A percentile compares a stretch with the other conserved stretches of the same genome.
These are phyloP conservation scores for Lichina pygmaea DNA, from an alignment of 495 filamentous ascomycete genomes.

Conservation along the genomic window DNA sequence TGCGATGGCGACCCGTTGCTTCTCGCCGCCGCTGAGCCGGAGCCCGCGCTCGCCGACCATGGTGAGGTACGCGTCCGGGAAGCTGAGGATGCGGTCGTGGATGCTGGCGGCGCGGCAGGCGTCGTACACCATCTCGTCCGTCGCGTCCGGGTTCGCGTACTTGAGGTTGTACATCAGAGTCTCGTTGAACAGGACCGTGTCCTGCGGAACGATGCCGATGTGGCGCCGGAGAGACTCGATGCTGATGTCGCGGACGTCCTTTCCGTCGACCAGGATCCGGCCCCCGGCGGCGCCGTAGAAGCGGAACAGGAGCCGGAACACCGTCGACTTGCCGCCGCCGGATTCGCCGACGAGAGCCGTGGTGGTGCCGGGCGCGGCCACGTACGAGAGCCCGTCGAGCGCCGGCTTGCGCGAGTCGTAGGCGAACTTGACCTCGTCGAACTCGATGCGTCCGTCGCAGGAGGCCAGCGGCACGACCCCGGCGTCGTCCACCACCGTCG, in stretches of 20 bases:
- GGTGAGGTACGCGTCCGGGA: conserved; percentile 78
- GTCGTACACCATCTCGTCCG: conserved; percentile 68
- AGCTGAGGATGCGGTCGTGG: conserved; percentile 80
- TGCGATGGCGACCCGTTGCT: conserved; percentile 90
- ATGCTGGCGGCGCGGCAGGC: conserved; percentile 83
- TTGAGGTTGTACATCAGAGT: conserved; percentile 89
- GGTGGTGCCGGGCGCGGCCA: conserved; percentile 65
- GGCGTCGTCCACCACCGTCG: conserved; percentile 56
- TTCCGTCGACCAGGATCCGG: conserved; percentile 55
- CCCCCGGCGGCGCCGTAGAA: conserved; percentile 71
- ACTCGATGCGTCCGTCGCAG: conserved; percentile 61
- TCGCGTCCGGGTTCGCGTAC: conserved; percentile 69
- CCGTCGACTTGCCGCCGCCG: conserved; percentile 87
- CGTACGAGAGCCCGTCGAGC: conserved; percentile 53
- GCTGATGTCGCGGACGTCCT: conserved; percentile 60
- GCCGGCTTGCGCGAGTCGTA: conserved; percentile 79
- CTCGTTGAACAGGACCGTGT: conserved; percentile 92
- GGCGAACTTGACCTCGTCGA: conserved; percentile 67
- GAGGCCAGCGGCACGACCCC: conserved; percentile 23
- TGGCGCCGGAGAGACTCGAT: conserved; percentile 78
- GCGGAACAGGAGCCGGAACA: conserved; percentile 87
- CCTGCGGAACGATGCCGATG: conserved; percentile 92
- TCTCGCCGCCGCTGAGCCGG: conserved; percentile 80
- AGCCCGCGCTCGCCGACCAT: conserved; percentile 89
- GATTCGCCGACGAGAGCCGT: conserved; percentile 92